Evolutionary conservation across 2,329 filamentous ascomycete species (phyloP).

Genomic region (Penicillium hesseltinei): DNA sequence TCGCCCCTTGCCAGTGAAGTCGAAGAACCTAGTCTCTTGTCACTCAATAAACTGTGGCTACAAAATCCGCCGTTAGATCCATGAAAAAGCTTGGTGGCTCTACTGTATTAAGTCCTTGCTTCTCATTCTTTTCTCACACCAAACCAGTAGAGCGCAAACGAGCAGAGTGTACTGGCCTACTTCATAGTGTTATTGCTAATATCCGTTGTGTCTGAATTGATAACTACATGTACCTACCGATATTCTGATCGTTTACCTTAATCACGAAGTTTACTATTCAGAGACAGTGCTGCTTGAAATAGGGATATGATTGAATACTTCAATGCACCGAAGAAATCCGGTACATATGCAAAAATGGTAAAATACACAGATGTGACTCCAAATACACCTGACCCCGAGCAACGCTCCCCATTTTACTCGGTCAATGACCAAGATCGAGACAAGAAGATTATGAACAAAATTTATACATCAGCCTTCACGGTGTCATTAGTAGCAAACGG

Average conservation of each 20-base stretch:
- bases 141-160: not conserved
- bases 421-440: constrained; percentile 5
- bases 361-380: constrained; percentile 21
- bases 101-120: not conserved
- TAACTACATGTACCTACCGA: not conserved
- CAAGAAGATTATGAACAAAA: constrained; percentile 13
- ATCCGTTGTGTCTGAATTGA: not conserved
- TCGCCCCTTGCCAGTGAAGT: not conserved
- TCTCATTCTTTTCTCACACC: not conserved
- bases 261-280: not conserved
- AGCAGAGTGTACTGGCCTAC: not conserved
- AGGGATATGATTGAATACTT: constrained; percentile 10
- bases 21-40: not conserved
- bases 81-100: not conserved
- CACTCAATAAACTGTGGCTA: not conserved
- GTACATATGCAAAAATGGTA: constrained; percentile 13
- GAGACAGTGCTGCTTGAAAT: not conserved
- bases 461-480: constrained; percentile 24
- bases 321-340: constrained; percentile 8
- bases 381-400: constrained; percentile 20
- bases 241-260: not conserved
- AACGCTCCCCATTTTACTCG: constrained; percentile 18
- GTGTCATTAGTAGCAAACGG: constrained; percentile 42
- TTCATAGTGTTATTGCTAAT: not conserved
- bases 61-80: not conserved